A percentile compares a stretch with the other conserved stretches of the same genome.
Conservation (phyloP, 2,329 filamentous ascomycete species). For the Blastomyces gilchristii region DNA sequence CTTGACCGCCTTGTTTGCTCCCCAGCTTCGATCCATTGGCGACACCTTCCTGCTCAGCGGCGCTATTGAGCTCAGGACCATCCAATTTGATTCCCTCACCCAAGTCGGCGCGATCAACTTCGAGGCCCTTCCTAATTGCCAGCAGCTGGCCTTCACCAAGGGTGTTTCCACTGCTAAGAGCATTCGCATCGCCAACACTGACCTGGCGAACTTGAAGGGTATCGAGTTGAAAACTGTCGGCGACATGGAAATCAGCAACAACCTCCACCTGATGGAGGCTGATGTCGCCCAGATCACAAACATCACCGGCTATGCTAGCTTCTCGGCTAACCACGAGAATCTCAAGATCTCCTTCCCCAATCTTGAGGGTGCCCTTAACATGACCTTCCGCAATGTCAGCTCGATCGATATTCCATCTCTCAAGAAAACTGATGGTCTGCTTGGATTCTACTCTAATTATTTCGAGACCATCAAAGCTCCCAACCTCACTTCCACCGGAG, state of each 20-base stretch:
- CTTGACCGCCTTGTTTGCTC: background rate
- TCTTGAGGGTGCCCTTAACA: constrained; percentile 66
- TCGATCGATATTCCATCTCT: constrained; percentile 64
- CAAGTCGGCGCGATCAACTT: constrained; percentile 59
- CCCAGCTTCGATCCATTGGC: constrained; percentile 49
- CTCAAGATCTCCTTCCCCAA: constrained; percentile 66
- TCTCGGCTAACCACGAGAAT: constrained; percentile 69
- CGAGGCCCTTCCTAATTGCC: constrained; percentile 58
- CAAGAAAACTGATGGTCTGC: constrained; percentile 60
- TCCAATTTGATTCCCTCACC: constrained; percentile 57
- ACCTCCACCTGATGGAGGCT: constrained; percentile 65
- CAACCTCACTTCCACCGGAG: constrained; percentile 40
- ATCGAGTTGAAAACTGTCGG: constrained; percentile 68
- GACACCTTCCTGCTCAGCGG: constrained; percentile 60
- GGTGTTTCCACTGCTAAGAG: constrained; percentile 56
- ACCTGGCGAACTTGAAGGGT: constrained; percentile 65
- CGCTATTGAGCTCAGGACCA: constrained; percentile 56
- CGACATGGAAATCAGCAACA: constrained; percentile 79
- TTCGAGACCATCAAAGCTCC: constrained; percentile 37
- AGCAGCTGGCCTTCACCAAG: constrained; percentile 50
- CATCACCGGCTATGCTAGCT: constrained; percentile 58
- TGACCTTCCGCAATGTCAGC: constrained; percentile 73
- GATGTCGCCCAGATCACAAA: constrained; percentile 64
- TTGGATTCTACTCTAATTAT: constrained; percentile 72
- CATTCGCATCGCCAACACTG: constrained; percentile 76